Conservation (phyloP, 2,329 filamentous ascomycete species). For the Xylaria sp. region DNA sequence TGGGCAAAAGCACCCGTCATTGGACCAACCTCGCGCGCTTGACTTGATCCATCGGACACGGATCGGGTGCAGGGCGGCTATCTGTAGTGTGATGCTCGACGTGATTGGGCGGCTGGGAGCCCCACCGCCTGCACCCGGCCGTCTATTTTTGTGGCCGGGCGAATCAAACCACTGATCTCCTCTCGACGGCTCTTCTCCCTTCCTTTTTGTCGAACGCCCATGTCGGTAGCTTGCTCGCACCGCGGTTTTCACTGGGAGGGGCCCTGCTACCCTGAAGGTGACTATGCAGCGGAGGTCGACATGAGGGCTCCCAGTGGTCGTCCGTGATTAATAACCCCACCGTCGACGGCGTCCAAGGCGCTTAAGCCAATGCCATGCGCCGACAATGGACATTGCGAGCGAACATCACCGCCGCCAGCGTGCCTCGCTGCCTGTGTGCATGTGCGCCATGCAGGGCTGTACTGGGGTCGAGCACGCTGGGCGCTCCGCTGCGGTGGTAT, state of each 20-base stretch:
- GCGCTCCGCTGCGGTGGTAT: constrained; percentile 34
- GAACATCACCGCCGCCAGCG: constrained; percentile 36
- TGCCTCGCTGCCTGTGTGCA: constrained; percentile 32
- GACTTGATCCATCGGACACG: constrained; percentile 25
- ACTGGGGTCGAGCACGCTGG: constrained; percentile 24
- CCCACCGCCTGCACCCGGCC: constrained; percentile 40
- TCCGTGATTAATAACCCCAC: constrained; percentile 41
- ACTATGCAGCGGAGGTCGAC: constrained; percentile 26
- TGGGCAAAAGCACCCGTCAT: neutral
- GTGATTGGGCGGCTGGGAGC: constrained; percentile 42
- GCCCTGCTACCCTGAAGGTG: constrained; percentile 32
- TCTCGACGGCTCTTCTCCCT: constrained; percentile 25
- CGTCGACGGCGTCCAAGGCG: constrained; percentile 40
- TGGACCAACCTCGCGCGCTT: constrained; percentile 17
- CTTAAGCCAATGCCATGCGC: constrained; percentile 41
- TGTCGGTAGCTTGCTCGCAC: constrained; percentile 16
- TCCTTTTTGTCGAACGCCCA: constrained; percentile 26
- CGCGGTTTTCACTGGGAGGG: constrained; percentile 19
- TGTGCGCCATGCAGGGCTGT: constrained; percentile 35
- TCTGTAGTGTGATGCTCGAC: constrained; percentile 42
- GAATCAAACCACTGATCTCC: constrained; percentile 40
- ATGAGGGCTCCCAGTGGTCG: constrained; percentile 40
- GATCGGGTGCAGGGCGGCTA: constrained; percentile 35
- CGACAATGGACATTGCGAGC: constrained; percentile 31
- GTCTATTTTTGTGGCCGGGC: constrained; percentile 43